Evolutionary conservation across 2,329 filamentous ascomycete genomes (phyloP), one percentile per base, ranked within the genome.

Genomic region (Trichophyton rubrum): DNA sequence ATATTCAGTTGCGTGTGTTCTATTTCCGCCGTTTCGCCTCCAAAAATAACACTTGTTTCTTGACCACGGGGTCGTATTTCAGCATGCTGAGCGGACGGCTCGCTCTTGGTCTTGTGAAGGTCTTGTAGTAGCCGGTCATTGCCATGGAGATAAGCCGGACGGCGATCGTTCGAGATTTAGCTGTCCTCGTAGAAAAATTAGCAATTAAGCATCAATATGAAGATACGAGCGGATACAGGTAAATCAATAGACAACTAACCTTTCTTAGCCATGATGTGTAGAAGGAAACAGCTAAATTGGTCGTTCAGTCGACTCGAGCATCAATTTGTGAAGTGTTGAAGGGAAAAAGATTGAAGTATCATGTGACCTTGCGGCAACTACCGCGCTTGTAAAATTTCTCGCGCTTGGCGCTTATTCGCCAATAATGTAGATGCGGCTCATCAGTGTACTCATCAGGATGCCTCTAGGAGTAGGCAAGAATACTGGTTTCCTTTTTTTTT

Each of bases 111-210:
- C 95, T 86, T 67, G 87, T 82, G 75, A 95, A 85, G 59, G 90
- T 95, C 75, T 92, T 91, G 81, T 92, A 99, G 82, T 90, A 99
- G 70, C 93, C 93, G 27, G 93, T 99, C 87, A 96, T 87, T 73
- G 93, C 93, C 93, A 99, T 99, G 65, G 90, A 96, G 74, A 99
- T 80, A 67, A 99, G 87, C 73, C 93, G 91, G 74, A 96, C 92
- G 72, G 89, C 84, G 73, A 99, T 86, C 67, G 92, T 87, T 74
- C 95, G 90, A 71, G 91, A 89, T 81, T 97, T 65, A 55, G 58
- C 62, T 64, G 24, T 24, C 43, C 4, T 9, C 11, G 17, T 24
- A 30, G 11, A 57, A 13, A 17, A 11, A 7, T 57, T 57, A 57
- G 55, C 35, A 27, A 43, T 8, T 17, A 20, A 13, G 15, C 15